Conservation (phyloP, 2,329 filamentous ascomycete genomes). For the Pseudopyrenochaeta lycopersici region DNA sequence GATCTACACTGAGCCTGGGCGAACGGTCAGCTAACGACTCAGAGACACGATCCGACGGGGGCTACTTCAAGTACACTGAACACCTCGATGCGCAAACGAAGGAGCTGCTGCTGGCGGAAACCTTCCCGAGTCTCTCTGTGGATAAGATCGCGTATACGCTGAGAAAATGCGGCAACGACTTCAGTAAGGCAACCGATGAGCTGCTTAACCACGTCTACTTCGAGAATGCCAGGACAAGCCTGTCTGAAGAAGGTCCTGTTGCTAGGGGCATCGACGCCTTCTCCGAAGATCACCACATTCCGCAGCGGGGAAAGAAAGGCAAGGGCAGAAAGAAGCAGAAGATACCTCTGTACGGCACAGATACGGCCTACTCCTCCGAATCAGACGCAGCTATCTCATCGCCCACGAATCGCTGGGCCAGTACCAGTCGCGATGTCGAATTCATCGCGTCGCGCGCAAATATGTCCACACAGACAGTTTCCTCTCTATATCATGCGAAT, state of each 20-base stretch:
- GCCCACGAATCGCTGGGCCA: constrained; percentile 66
- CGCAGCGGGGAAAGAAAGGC: constrained; percentile 51
- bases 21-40: constrained; percentile 27
- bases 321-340: constrained; percentile 55
- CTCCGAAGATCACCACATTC: constrained; percentile 63
- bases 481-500: constrained; percentile 67
- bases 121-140: constrained; percentile 75
- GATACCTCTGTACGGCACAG: constrained; percentile 26
- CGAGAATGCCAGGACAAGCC: constrained; percentile 67
- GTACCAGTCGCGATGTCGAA: constrained; percentile 65
- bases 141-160: constrained; percentile 74
- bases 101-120: constrained; percentile 68
- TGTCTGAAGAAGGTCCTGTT: constrained; percentile 52
- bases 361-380: constrained; percentile 33
- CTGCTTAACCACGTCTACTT: constrained; percentile 82
- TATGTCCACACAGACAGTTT: constrained; percentile 57
- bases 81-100: constrained; percentile 68
- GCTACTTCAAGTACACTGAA: constrained; percentile 49
- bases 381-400: constrained; percentile 18
- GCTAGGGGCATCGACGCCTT: constrained; percentile 86
- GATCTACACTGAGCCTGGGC: constrained; percentile 49
- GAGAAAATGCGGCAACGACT: constrained; percentile 72
- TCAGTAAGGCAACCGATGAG: constrained; percentile 77
- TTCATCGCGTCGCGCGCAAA: constrained; percentile 66
- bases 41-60: no score